These are phyloP conservation scores for Podospora pseudoanserina DNA, from an alignment of 495 filamentous ascomycete species.

Conservation along the genomic window DNA sequence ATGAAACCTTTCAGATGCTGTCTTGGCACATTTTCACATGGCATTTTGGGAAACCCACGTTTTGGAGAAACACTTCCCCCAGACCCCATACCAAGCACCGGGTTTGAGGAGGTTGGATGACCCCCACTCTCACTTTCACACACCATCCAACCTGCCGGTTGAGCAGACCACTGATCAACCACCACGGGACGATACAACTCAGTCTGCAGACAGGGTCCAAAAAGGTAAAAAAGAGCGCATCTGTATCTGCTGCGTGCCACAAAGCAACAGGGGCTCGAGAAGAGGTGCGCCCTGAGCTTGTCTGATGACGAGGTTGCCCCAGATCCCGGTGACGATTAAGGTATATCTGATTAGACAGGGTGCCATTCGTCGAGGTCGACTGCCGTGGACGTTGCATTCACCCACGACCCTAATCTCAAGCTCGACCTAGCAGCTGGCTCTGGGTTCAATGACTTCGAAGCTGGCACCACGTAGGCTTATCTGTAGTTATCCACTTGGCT, in stretches of 20 bases:
- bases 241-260: neutral
- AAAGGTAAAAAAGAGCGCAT: neutral
- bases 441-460: too few species aligned
- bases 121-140: neutral
- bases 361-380: too few species aligned
- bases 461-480: too few species aligned
- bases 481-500: too few species aligned
- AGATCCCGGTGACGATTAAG: too few species aligned
- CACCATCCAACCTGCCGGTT: neutral
- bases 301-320: too few species aligned
- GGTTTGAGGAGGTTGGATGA: neutral
- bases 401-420: too few species aligned
- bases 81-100: neutral
- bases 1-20: neutral
- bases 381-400: too few species aligned
- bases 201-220: neutral
- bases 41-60: neutral
- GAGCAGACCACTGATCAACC: neutral
- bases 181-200: neutral
- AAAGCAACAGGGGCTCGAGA: neutral
- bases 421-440: too few species aligned
- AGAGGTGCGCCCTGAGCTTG: too few species aligned
- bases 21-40: neutral
- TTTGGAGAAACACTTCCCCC: neutral
- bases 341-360: too few species aligned